Conservation (phyloP, 176 grass and related monocot species). For the Raddia guianensis region DNA sequence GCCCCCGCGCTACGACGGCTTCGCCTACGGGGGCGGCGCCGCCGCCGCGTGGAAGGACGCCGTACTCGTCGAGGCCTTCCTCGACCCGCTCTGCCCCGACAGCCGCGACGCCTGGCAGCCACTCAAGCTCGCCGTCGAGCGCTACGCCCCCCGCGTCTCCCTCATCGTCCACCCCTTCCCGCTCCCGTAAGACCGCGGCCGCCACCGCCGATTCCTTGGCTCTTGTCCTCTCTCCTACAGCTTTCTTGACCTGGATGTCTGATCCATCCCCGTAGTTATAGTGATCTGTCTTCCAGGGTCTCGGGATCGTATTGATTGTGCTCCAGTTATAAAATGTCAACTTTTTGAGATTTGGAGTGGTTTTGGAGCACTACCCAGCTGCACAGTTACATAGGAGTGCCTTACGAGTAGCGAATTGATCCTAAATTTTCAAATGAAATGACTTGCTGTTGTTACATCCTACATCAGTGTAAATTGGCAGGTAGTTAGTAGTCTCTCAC, state of each 20-base stretch:
- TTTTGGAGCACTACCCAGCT: neutral
- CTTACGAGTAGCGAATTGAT: neutral
- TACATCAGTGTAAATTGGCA: neutral
- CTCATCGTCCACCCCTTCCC: conserved; percentile 95
- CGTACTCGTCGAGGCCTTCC: conserved; percentile 86
- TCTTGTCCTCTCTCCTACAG: neutral
- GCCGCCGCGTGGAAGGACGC: conserved; percentile 53
- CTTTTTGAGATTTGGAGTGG: neutral
- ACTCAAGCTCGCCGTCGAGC: conserved; percentile 65
- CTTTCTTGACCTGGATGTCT: neutral
- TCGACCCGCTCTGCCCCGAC: conserved; percentile 91
- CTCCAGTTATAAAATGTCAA: neutral
- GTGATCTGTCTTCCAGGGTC: neutral
- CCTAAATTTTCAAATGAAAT: neutral
- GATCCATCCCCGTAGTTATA: neutral
- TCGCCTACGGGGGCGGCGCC: conserved; percentile 56
- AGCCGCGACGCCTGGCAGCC: conserved; percentile 75
- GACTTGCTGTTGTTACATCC: neutral
- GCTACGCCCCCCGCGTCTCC: conserved; percentile 57
- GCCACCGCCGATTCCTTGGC: no score
- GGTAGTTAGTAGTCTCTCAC: neutral
- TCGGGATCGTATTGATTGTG: neutral
- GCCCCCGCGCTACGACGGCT: conserved; percentile 73
- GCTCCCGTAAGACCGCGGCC: conserved; percentile 63
- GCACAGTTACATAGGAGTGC: neutral